Evolutionary conservation across 2,329 filamentous ascomycete species (phyloP), one percentile per base, ranked within the genome.

Genomic region (Paracoccidioides brasiliensis): DNA sequence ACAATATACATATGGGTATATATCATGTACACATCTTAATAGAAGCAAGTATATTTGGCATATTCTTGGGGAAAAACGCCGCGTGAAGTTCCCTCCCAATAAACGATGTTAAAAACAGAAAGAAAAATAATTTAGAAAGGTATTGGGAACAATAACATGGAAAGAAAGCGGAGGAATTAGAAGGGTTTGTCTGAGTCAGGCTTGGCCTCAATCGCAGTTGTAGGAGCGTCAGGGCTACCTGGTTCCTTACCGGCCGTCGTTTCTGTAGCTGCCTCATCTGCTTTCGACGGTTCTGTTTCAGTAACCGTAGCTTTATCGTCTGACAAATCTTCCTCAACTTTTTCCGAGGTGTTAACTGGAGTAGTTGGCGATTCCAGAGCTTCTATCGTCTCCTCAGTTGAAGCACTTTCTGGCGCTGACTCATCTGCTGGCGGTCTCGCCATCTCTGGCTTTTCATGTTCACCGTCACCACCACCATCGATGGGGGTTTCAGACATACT

Each of bases 141-240:
- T 30, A 32, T 33, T 4, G 32, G n/a, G 2, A 52, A 42, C 12
- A 15, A 30, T n/a, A 42, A 14, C 6, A 9, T 3, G 2, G 37
- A 30, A 5, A n/a, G 12, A 30, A 42, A 33, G 14, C 22, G 38
- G 9, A 9, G n/a, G 3, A 32, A 42, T 52, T 8, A 52, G n/a
- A 52, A 52, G 15, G 50, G 50, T 32, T 52, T 52, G 38, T 52
- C 50, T 12, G 50, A 52, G 22, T 52, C 50, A 12, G 50, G 37
- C 42, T 52, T 52, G 28, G 32, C 50, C 12, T 52, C 50, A 33
- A 52, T 52, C n/a, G 50, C 50, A 22, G 50, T 52, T 2, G 50
- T 52, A 10, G 50, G 50, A 42, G 50, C 50, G 30, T 52, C 37
- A 9, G 50, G 50, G 12, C 50, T 52, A 32, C 12, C 38, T n/a